These are phyloP conservation scores for Naumovozyma dairenensis DNA, from an alignment of 805 yeast species.

Conservation along the genomic window DNA sequence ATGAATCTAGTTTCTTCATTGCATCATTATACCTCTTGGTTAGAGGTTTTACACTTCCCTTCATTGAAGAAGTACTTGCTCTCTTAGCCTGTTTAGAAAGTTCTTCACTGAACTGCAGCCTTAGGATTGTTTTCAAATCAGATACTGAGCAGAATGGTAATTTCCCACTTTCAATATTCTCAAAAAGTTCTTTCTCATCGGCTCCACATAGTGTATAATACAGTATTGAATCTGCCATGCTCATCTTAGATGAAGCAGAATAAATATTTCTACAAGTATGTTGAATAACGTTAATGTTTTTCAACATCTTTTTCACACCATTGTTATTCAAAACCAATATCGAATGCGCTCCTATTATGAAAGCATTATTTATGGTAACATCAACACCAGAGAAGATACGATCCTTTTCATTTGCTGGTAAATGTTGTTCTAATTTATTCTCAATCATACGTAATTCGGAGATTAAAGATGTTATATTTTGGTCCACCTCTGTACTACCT, in stretches of 20 bases:
- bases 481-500: constrained; percentile 24
- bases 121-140: constrained; percentile 22
- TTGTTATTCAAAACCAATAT: constrained; percentile 20
- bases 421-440: constrained; percentile 17
- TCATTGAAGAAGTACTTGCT: constrained; percentile 8
- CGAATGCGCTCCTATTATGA: constrained; percentile 20
- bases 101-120: constrained; percentile 26
- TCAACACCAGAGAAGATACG: constrained; percentile 22
- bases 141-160: constrained; percentile 10
- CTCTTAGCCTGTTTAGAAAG: constrained; percentile 15
- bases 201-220: constrained; percentile 20
- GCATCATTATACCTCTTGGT: constrained; percentile 24
- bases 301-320: constrained; percentile 24
- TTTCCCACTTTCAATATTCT: constrained; percentile 12
- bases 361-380: constrained; percentile 13
- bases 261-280: constrained; percentile 21
- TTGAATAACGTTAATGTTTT: constrained; percentile 26
- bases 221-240: constrained; percentile 15
- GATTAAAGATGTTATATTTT: constrained; percentile 19
- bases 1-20: constrained; percentile 10
- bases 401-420: constrained; percentile 13
- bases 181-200: constrained; percentile 15
- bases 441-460: constrained; percentile 22
- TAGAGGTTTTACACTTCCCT: constrained; percentile 16
- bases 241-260: constrained; percentile 15